Evolutionary conservation across 169 alveolate species (phyloP).

Genomic region (Ichthyophthirius multifiliis): DNA sequence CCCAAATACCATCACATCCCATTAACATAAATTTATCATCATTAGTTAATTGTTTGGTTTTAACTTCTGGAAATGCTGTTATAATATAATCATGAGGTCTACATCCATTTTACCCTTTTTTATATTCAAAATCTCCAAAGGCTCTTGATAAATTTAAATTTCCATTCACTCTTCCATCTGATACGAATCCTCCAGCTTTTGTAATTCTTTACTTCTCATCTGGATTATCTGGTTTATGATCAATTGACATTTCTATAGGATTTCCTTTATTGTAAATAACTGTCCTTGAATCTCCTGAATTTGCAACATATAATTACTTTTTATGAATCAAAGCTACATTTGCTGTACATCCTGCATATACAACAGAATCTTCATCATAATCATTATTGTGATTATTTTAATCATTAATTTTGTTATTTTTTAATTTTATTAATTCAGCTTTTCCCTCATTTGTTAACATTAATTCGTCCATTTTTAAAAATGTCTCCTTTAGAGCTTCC

Average conservation of each 20-base stretch:
- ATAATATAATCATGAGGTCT: conserved; percentile 29
- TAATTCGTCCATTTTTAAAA: conserved; percentile 68
- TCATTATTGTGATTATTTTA: neutral
- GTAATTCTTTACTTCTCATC: conserved; percentile 79
- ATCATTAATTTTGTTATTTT: neutral
- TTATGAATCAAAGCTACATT: conserved; percentile 62
- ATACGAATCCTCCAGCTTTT: conserved; percentile 85
- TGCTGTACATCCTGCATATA: conserved; percentile 79
- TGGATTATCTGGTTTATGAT: conserved; percentile 87
- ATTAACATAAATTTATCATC: conserved; percentile 68
- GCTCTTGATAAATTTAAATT: conserved; percentile 75
- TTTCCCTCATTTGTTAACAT: conserved; percentile 52
- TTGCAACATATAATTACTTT: conserved; percentile 68
- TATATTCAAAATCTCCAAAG: conserved; percentile 82
- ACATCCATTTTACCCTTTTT: conserved; percentile 48
- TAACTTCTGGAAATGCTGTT: conserved; percentile 78
- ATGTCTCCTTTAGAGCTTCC: conserved; percentile 75
- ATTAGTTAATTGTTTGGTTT: conserved; percentile 31
- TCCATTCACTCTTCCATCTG: conserved; percentile 74
- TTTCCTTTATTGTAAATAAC: conserved; percentile 54
- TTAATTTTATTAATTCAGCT: conserved; percentile 37
- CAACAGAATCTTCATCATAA: neutral
- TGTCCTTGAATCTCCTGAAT: conserved; percentile 91
- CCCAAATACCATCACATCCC: conserved; percentile 91
- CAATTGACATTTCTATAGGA: conserved; percentile 63